Evolutionary conservation across 495 filamentous ascomycete genomes (phyloP).

Genomic region (Talaromyces adpressus): DNA sequence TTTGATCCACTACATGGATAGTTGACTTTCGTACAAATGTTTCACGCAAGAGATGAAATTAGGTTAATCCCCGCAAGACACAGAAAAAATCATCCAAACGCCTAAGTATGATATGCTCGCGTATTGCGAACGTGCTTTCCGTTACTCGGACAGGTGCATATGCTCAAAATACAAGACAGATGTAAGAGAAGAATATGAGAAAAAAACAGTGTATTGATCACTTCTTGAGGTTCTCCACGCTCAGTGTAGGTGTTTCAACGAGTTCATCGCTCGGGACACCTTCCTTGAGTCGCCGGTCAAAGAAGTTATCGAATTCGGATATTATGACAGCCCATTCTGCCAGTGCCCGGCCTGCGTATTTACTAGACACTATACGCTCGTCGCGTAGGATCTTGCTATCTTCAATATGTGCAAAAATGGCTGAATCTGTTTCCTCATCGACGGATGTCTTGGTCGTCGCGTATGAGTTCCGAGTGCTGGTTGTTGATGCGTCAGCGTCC

Average conservation of each 20-base stretch:
- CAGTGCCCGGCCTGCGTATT: constrained; percentile 80
- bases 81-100: neutral
- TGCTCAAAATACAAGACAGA: neutral
- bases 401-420: constrained; percentile 1
- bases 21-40: neutral
- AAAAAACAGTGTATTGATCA: constrained; percentile 10
- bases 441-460: constrained; percentile 7
- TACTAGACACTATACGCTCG: constrained; percentile 39
- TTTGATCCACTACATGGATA: neutral
- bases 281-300: constrained; percentile 77
- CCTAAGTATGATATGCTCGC: neutral
- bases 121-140: neutral
- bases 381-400: constrained; percentile 3
- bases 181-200: neutral
- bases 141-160: neutral
- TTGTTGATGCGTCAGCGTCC: constrained; percentile 3
- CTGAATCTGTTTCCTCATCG: constrained; percentile 6
- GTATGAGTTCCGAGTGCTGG: constrained; percentile 7
- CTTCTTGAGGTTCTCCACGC: constrained; percentile 76
- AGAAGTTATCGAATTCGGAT: constrained; percentile 85
- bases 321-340: constrained; percentile 88
- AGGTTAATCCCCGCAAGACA: neutral
- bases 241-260: constrained; percentile 83
- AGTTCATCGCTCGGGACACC: constrained; percentile 67
- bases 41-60: neutral